A percentile compares a stretch with the other conserved stretches of the same genome.
These are phyloP conservation scores for Pichia sp. DNA, from an alignment of 1,139 yeast species.

Conservation along the genomic window DNA sequence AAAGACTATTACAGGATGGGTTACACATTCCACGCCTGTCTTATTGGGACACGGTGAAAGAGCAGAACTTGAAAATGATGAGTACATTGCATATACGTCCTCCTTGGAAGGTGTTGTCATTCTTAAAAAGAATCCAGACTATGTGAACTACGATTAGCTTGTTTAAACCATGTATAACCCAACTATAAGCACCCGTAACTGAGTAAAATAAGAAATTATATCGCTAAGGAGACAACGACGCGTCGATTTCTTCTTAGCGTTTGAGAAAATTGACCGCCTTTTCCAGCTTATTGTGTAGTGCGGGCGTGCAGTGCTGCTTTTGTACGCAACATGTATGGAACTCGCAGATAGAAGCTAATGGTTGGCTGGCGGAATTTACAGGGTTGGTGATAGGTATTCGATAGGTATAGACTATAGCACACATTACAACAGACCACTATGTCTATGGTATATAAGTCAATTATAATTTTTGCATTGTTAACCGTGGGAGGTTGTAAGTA, in stretches of 20 bases:
- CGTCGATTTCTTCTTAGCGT: not conserved
- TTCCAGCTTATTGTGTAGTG: too few relatives aligned
- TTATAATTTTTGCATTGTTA: conserved; percentile 11
- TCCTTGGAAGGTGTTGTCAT: conserved; percentile 92
- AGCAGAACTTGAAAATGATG: conserved; percentile 94
- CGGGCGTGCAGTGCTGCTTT: not conserved
- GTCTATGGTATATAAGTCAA: conserved; percentile 12
- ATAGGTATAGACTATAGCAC: too few relatives aligned
- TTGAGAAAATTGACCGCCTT: not conserved
- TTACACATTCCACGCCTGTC: conserved; percentile 96
- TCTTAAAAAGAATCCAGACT: conserved; percentile 84
- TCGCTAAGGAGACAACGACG: not conserved
- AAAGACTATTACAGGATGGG: conserved; percentile 98
- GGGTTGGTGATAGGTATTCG: too few relatives aligned
- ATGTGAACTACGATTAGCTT: conserved; percentile 27
- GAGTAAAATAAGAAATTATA: too few relatives aligned
- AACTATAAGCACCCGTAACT: too few relatives aligned
- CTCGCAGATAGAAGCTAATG: too few relatives aligned
- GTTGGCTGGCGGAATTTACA: too few relatives aligned
- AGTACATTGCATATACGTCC: conserved; percentile 75
- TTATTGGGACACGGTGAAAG: conserved; percentile 89
- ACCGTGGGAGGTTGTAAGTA: conserved; percentile 19
- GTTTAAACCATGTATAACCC: too few relatives aligned
- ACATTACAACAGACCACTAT: conserved; percentile 5
- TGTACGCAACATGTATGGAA: not conserved